phyloP scores from a whole-genome alignment of 331 rosid species.

The Rosa hybrid region DNA sequence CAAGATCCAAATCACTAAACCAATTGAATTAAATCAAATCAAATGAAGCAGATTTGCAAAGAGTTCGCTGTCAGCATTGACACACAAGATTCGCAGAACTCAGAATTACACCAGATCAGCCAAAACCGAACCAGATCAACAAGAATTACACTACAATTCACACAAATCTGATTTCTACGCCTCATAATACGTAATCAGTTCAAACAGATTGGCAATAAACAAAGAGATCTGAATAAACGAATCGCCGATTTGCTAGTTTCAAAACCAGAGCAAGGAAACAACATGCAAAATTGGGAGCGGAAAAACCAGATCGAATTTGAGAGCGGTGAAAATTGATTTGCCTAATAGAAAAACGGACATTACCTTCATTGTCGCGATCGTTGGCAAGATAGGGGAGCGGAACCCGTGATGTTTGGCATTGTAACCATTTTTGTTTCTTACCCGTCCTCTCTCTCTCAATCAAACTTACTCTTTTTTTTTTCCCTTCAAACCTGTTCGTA shows the following conservation, averaged over 20 bases:
- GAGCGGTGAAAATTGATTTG: not conserved
- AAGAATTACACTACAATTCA: constrained; percentile 26
- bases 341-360: constrained; percentile 7
- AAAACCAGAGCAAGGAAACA: constrained; percentile 11
- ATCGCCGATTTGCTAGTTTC: constrained; percentile 36
- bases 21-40: constrained; percentile 8
- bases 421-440: too few relatives aligned
- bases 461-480: too few relatives aligned
- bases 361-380: constrained; percentile 99
- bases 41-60: constrained; percentile 20
- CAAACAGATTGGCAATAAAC: constrained; percentile 11
- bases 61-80: constrained; percentile 33
- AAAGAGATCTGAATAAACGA: constrained; percentile 56
- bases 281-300: constrained; percentile 1
- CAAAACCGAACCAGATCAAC: constrained; percentile 30
- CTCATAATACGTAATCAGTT: constrained; percentile 21
- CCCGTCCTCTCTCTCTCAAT: too few relatives aligned
- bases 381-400: constrained; percentile 28
- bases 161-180: constrained; percentile 23
- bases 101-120: constrained; percentile 36
- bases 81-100: constrained; percentile 4
- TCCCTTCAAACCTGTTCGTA: too few relatives aligned
- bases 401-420: too few relatives aligned
- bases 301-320: constrained; percentile 37
- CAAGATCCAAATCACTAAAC: constrained; percentile 32